A percentile compares a stretch with the other conserved stretches of the same genome.
Conservation (phyloP, 1,284 basidiomycete species). For the Porodaedalea pini region DNA sequence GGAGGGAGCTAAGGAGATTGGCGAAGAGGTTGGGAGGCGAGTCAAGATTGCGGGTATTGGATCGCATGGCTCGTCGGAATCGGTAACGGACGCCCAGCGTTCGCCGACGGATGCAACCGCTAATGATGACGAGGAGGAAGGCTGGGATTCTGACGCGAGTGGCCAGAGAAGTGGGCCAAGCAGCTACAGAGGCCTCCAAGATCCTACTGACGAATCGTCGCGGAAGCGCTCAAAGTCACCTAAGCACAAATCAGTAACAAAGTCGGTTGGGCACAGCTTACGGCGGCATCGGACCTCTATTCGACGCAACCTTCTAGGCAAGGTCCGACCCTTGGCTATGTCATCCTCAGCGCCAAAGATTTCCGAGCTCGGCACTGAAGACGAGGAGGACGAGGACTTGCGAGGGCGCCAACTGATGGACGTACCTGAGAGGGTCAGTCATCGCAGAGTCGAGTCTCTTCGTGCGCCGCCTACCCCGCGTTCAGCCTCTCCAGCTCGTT, state of each 20-base stretch:
- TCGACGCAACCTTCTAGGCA: slow-evolving; percentile 13
- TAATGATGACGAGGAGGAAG: slow-evolving; percentile 40
- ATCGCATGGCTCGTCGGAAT: background rate
- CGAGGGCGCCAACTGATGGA: slow-evolving; percentile 12
- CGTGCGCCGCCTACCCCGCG: slow-evolving; percentile 12
- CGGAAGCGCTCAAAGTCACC: slow-evolving; percentile 16
- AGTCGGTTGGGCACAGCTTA: background rate
- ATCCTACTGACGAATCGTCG: background rate
- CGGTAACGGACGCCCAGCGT: slow-evolving; percentile 22
- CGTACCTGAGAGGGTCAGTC: background rate
- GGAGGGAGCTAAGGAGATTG: slow-evolving; percentile 1
- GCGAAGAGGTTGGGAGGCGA: slow-evolving; percentile 3
- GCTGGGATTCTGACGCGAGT: slow-evolving; percentile 45
- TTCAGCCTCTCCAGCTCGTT: slow-evolving; percentile 23
- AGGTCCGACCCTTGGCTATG: background rate
- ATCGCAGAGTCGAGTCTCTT: slow-evolving; percentile 19
- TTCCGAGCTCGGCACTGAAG: background rate
- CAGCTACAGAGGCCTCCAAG: background rate
- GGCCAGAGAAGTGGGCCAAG: slow-evolving; percentile 22
- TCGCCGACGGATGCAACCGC: slow-evolving; percentile 20
- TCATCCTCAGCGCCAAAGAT: background rate
- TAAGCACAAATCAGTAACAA: slow-evolving; percentile 10
- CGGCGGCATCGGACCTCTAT: slow-evolving; percentile 19
- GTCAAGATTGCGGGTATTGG: slow-evolving; percentile 1
- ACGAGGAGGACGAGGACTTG: slow-evolving; percentile 13